Conservation (phyloP, 106 monocot species). For the Alisma plantagoaquatica region DNA sequence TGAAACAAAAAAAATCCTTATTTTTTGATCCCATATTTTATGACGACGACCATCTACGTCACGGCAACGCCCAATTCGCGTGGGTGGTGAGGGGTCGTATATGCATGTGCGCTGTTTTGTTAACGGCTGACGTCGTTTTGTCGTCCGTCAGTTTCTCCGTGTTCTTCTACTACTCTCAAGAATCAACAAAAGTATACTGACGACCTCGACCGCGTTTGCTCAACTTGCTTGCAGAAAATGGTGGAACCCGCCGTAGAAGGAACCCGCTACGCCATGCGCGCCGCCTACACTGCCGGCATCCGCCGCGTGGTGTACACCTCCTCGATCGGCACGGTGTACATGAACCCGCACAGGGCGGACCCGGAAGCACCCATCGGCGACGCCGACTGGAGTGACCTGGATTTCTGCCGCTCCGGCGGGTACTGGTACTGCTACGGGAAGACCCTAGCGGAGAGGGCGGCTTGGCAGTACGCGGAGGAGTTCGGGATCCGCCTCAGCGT, state of each 20-base stretch:
- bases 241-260: conserved; percentile 6
- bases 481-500: conserved; percentile 22
- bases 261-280: conserved; percentile 3
- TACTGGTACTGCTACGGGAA: conserved; percentile 44
- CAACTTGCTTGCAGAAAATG: no score
- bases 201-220: no score
- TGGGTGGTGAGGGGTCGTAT: no score
- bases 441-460: conserved; percentile 24
- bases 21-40: no score
- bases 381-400: conserved; percentile 9
- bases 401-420: conserved; percentile 36
- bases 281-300: neutral
- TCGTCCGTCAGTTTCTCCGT: no score
- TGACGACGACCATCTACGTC: no score
- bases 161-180: no score
- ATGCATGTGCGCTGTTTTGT: no score
- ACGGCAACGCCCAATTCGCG: no score
- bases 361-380: conserved; percentile 3
- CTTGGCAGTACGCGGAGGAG: conserved; percentile 20
- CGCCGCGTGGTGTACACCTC: conserved; percentile 6
- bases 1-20: no score
- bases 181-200: no score
- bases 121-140: no score
- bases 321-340: conserved; percentile 10
- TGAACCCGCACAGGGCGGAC: conserved; percentile 5